Base-by-base conservation (phyloP, 352 stramenopile species). In the Phytophthora hybrid region DNA sequence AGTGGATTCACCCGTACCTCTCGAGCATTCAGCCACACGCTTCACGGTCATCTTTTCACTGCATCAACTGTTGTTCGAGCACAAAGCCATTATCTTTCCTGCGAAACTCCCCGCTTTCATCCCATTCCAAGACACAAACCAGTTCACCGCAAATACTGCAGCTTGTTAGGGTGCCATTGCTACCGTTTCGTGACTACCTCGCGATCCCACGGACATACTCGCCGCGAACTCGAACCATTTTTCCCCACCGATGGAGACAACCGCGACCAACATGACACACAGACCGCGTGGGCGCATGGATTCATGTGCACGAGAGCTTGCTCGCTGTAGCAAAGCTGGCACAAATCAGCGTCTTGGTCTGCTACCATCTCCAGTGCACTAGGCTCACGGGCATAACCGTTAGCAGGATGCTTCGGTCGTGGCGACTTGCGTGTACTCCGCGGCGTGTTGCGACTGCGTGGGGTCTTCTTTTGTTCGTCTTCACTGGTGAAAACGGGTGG, bases 131-230 rank as follows among this genome's bases (percentile, higher is more conserved):
- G 29, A 51, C 41, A 53, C 59, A 63, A 26, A 31, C 3, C 39
- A 59, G n/a, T 34, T 47, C 39, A 26, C 47, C 34, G 39, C 58
- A 52, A 73, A 66, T 60, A 57, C 67, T 54, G 59, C 46, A 65
- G 56, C 59, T 63, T 73, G 41, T 73, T 77, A 31, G 16, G 37
- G 18, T 49, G 47, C 31, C 37, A 18, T 54, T 66, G 8, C 57
- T 76, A 78, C 53, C 61, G 58, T 73, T 84, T 81, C 19, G 77
- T 79, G 29, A 89, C 85, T 9, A 73, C 31, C 34, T 89, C 81
- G 19, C 85, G 82, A 77, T 93, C 85, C 85, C 85, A 91, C 9
- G 85, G 85, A 74, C 85, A 93, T 60, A 83, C 59, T 16, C 75
- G 74, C 44, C 57, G 44, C 13, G 19, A 66, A 23, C 23, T n/a